Evolutionary conservation across 2,329 filamentous ascomycete genomes (phyloP).

Genomic region (Bipolaris cookei): DNA sequence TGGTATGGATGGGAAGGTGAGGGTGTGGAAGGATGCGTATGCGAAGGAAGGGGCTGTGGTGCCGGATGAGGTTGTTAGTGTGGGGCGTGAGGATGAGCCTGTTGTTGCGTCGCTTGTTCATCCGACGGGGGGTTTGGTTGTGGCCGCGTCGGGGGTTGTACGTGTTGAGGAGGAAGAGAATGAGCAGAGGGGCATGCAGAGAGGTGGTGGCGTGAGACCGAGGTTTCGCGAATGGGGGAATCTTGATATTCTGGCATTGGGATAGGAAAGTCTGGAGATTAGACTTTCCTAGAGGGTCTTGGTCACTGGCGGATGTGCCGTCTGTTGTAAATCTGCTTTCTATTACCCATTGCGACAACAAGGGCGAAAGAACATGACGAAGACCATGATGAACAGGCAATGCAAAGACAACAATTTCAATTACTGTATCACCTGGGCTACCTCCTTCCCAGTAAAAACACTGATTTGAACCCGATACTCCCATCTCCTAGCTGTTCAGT

Average conservation of each 20-base stretch:
- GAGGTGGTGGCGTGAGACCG: constrained; percentile 22
- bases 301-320: too few species aligned
- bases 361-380: too few species aligned
- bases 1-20: constrained; percentile 61
- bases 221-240: constrained; percentile 29
- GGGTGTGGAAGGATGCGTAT: constrained; percentile 49
- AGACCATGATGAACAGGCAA: too few species aligned
- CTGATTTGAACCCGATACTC: too few species aligned
- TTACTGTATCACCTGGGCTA: too few species aligned
- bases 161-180: neutral
- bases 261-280: neutral
- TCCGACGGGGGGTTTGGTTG: constrained; percentile 28
- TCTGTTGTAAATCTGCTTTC: too few species aligned
- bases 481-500: too few species aligned
- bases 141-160: constrained; percentile 32
- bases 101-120: constrained; percentile 37
- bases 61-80: constrained; percentile 45
- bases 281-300: too few species aligned
- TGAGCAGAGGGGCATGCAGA: neutral
- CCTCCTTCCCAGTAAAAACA: too few species aligned
- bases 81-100: constrained; percentile 21
- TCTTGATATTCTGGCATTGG: constrained; percentile 35
- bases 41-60: constrained; percentile 38
- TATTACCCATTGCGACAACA: too few species aligned
- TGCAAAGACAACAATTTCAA: too few species aligned